Conservation (phyloP, 1,139 yeast genomes). For the Magnusiomyces tetraspermus region DNA sequence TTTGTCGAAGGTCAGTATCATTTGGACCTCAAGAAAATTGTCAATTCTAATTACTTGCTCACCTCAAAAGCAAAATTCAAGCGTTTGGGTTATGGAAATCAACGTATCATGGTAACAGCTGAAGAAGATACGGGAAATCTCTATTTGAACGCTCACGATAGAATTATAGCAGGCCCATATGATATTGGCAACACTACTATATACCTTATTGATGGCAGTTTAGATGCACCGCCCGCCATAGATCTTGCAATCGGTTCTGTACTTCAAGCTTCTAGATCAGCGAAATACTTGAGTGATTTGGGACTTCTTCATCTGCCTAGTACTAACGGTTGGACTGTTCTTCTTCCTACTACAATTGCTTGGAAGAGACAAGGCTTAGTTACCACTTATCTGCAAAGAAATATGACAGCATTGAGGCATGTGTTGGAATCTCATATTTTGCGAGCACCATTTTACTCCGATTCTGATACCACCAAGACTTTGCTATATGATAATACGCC, state of each 20-base stretch:
- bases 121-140: conserved; percentile 30
- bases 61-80: conserved; percentile 13
- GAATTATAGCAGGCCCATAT: conserved; percentile 39
- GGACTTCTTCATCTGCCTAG: conserved; percentile 37
- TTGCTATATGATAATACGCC: conserved; percentile 32
- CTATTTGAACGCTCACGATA: conserved; percentile 40
- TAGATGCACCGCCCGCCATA: conserved; percentile 47
- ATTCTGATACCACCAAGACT: conserved; percentile 35
- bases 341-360: conserved; percentile 68
- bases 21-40: conserved; percentile 35
- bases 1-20: conserved; percentile 47
- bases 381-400: conserved; percentile 46
- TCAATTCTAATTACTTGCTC: conserved; percentile 7
- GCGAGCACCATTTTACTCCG: conserved; percentile 59
- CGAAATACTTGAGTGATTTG: conserved; percentile 43
- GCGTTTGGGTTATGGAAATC: conserved; percentile 39
- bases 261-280: conserved; percentile 44
- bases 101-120: conserved; percentile 36
- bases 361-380: conserved; percentile 65
- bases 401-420: conserved; percentile 42
- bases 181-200: conserved; percentile 50
- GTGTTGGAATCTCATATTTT: conserved; percentile 53
- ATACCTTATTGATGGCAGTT: conserved; percentile 51
- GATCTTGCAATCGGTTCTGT: conserved; percentile 47
- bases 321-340: conserved; percentile 57